Percentiles rank a stretch among this genome's conserved stretches.
Conservation (phyloP, 768 basidiomycete species). For the Xerocomellus intermedius region DNA sequence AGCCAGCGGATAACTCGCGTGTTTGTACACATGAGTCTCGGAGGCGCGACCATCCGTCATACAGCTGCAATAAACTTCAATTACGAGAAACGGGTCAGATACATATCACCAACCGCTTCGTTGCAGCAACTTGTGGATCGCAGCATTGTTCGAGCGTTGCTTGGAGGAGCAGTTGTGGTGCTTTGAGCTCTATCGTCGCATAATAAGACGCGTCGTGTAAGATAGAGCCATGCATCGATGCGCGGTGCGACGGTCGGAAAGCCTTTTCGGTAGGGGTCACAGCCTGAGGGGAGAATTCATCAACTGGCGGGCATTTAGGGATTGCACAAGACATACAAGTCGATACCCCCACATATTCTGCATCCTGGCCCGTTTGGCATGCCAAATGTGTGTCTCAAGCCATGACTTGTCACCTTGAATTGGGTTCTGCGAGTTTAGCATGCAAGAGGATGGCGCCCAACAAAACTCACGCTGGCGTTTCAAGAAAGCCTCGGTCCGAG, state of each 20-base stretch:
- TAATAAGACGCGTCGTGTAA: constrained; percentile 90
- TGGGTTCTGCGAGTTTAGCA: background rate
- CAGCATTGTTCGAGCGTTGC: constrained; percentile 52
- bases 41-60: constrained; percentile 62
- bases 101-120: constrained; percentile 48
- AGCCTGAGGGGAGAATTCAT: constrained; percentile 46
- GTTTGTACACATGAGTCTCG: constrained; percentile 66
- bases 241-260: constrained; percentile 88
- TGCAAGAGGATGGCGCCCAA: background rate
- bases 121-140: constrained; percentile 66
- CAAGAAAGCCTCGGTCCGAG: constrained; percentile 58
- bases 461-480: constrained; percentile 66
- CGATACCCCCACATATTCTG: constrained; percentile 89
- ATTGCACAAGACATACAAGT: constrained; percentile 47
- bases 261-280: constrained; percentile 88
- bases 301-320: no score
- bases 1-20: constrained; percentile 60
- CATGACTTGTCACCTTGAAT: constrained; percentile 76
- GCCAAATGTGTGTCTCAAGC: constrained; percentile 97
- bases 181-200: constrained; percentile 71
- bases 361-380: constrained; percentile 97
- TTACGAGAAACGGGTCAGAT: background rate
- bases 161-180: constrained; percentile 55
- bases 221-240: constrained; percentile 80
- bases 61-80: constrained; percentile 44